Conservation (phyloP, 2,329 filamentous ascomycete genomes). For the Coniella lustricola region DNA sequence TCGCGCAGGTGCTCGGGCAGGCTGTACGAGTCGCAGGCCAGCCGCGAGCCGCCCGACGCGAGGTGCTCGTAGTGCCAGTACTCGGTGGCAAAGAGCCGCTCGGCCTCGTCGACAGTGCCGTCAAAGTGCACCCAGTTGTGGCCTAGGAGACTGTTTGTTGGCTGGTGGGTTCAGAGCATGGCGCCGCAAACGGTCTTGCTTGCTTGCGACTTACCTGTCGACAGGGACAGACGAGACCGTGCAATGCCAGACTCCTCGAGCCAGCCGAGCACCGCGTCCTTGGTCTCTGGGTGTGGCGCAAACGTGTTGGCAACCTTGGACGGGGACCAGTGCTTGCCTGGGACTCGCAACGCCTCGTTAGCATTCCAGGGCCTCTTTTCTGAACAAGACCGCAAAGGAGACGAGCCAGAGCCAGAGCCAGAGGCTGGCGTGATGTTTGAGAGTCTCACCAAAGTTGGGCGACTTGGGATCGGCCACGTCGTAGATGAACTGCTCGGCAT, state of each 20-base stretch:
- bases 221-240: background rate
- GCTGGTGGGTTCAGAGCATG: too few relatives aligned
- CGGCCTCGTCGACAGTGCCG: slow-evolving; percentile 4
- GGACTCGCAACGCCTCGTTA: background rate
- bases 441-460: slow-evolving; percentile 10
- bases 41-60: slow-evolving; percentile 1
- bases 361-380: background rate
- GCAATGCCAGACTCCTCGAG: slow-evolving; percentile 2
- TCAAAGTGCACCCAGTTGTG: slow-evolving; percentile 8
- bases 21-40: slow-evolving; percentile 6
- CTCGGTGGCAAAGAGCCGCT: slow-evolving; percentile 3
- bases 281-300: slow-evolving; percentile 5
- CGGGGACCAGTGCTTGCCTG: slow-evolving; percentile 8
- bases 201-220: background rate
- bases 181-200: too few relatives aligned
- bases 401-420: background rate
- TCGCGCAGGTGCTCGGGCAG: slow-evolving; percentile 4
- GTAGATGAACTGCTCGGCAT: slow-evolving; percentile 9
- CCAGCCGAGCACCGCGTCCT: slow-evolving; percentile 4
- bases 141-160: background rate
- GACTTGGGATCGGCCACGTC: slow-evolving; percentile 11
- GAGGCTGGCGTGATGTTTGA: too few relatives aligned
- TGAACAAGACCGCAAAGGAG: background rate
- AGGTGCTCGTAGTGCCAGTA: slow-evolving; percentile 8
- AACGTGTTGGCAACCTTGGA: slow-evolving; percentile 5